A percentile compares a stretch with the other conserved stretches of the same genome.
Conservation (phyloP, 2,329 filamentous ascomycete species). For the Diaporthe velutina region DNA sequence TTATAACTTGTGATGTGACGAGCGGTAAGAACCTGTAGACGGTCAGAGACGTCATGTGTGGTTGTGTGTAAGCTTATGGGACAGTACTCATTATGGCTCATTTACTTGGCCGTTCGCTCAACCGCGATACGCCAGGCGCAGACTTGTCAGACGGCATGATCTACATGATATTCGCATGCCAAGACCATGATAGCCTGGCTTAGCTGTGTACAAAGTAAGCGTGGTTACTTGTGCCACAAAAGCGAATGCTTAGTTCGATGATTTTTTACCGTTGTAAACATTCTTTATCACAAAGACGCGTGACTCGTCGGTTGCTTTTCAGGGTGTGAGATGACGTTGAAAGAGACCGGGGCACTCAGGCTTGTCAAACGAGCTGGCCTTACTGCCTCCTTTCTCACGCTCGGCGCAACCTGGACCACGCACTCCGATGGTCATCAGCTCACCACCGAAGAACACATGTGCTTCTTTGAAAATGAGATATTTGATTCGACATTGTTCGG, state of each 20-base stretch:
- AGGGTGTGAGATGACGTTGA: neutral
- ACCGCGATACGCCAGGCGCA: neutral
- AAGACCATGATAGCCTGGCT: neutral
- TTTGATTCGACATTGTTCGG: neutral
- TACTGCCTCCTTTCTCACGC: neutral
- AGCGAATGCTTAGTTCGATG: neutral
- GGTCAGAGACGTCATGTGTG: neutral
- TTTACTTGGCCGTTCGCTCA: neutral
- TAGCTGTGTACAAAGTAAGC: neutral
- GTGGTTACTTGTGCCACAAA: neutral
- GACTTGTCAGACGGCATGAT: neutral
- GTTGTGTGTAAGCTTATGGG: neutral
- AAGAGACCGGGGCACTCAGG: neutral
- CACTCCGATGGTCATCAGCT: neutral
- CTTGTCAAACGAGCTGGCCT: too few species aligned
- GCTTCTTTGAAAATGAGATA: neutral
- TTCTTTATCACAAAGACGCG: neutral
- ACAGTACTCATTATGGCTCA: slow-evolving; percentile 9
- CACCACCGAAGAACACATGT: neutral
- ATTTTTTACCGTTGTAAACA: rapidly evolving
- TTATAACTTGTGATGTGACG: neutral
- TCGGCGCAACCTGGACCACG: neutral
- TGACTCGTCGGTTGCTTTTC: neutral
- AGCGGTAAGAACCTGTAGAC: too few species aligned
- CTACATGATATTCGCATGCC: neutral